Evolutionary conservation across 306 rosid species (phyloP), one percentile per base, ranked within the genome.

Genomic region (Glycine tomentella): DNA sequence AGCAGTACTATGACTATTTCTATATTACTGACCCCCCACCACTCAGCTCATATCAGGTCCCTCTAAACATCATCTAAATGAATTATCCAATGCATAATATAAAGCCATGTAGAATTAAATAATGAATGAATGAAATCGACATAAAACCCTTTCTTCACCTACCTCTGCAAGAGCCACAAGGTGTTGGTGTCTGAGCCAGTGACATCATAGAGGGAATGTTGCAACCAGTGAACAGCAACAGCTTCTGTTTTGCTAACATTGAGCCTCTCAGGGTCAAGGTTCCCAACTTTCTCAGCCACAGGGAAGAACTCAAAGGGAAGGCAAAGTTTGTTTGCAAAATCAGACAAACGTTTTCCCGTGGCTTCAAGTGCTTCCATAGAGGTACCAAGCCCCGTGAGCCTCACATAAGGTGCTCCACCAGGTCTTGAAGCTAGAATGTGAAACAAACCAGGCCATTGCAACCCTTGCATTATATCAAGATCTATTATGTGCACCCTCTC

Each of bases 381-480:
- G 10, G 93, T 93, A 1, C 99, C 99, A 0, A 95, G 90, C 5
- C 99, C 99, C 0, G 99, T 95, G 74, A 95, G 91, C 31, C 96
- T 87, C 4, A 95, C 99, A 52, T 87, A 87, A 3, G 99, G 99
- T 0, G 99, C 98, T 0, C 99, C 99, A 3, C 99, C 98, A 3
- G 97, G 91, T 13, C 99, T 84, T 9, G 98, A 93, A 52, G 99
- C 97, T 13, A 95, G 80, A 25, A 95, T 93, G 82, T 95, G 98
- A 69, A 95, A 95, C 13, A 95, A 88, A 3, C 98, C 99, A 8
- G 99, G 99, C 99, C 99, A 95, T 38, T 95, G 99, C 52, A 95
- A 82, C 4, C 99, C 99, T 62, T 95, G 99, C 99, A 95, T 95
- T 74, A 95, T 93, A 42, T 95, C 99, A 0, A 95, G 96, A 86